Evolutionary conservation across 257 asterid genomes (phyloP).

Genomic region (Scutellaria galericulata): DNA sequence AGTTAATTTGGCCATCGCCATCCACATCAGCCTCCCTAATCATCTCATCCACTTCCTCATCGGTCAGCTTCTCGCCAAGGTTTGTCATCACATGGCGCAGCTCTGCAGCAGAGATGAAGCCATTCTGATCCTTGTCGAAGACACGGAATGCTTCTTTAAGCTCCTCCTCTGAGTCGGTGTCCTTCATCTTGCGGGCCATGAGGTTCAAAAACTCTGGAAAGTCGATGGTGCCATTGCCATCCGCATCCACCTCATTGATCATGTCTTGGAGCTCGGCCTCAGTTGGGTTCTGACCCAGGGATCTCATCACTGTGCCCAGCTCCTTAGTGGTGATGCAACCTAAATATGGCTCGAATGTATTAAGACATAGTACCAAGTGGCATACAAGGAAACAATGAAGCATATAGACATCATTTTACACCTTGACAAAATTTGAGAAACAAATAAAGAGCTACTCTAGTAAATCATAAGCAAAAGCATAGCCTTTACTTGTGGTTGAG

Average conservation of each 20-base stretch:
- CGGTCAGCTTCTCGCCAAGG: constrained; percentile 70
- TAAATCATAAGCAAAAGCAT: background rate
- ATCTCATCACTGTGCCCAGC: constrained; percentile 74
- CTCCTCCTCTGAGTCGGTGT: constrained; percentile 72
- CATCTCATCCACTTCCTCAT: constrained; percentile 71
- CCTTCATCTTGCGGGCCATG: constrained; percentile 72
- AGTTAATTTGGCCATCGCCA: constrained; percentile 67
- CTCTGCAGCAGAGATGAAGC: constrained; percentile 72
- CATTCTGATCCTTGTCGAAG: constrained; percentile 68
- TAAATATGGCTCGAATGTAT: constrained; percentile 14
- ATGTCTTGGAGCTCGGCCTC: constrained; percentile 75
- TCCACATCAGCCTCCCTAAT: constrained; percentile 69
- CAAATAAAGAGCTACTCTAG: background rate
- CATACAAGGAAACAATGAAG: background rate
- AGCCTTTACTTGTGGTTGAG: background rate
- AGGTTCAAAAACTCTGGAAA: constrained; percentile 68
- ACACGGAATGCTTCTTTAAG: constrained; percentile 69
- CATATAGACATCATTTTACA: background rate
- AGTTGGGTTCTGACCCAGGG: constrained; percentile 67
- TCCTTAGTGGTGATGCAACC: constrained; percentile 79
- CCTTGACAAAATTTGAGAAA: background rate
- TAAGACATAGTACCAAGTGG: background rate
- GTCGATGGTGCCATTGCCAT: constrained; percentile 68
- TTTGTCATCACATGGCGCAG: constrained; percentile 70
- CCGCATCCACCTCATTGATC: constrained; percentile 72